These are phyloP conservation scores for Penicillium sp. DNA, from an alignment of 2,329 filamentous ascomycete genomes.

Conservation along the genomic window DNA sequence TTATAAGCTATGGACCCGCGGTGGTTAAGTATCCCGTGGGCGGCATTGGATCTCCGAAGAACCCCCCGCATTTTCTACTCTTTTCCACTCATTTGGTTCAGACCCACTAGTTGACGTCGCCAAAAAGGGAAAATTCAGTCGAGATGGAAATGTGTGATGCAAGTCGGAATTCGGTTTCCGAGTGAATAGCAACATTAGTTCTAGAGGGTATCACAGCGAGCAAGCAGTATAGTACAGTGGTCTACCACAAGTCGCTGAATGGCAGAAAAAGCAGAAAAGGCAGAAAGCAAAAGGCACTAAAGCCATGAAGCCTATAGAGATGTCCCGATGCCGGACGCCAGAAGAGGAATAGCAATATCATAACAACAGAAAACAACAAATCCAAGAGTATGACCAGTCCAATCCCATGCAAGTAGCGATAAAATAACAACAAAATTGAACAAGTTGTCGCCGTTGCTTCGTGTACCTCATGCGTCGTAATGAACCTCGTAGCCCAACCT, in stretches of 20 bases:
- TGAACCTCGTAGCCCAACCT: slow-evolving; percentile 8
- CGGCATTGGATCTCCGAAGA: slow-evolving; percentile 21
- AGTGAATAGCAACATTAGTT: slow-evolving; percentile 8
- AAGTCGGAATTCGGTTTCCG: slow-evolving; percentile 17
- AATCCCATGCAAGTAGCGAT: slow-evolving; percentile 11
- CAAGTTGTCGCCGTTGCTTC: slow-evolving; percentile 16
- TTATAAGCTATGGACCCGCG: too few relatives aligned
- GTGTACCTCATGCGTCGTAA: slow-evolving; percentile 20
- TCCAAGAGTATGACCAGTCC: slow-evolving; percentile 4
- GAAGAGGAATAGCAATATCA: background rate
- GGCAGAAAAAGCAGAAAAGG: slow-evolving; percentile 3
- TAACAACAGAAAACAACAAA: slow-evolving; percentile 3
- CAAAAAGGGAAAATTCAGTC: background rate
- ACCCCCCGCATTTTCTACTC: slow-evolving; percentile 11
- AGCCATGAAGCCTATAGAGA: background rate
- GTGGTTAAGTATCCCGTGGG: slow-evolving; percentile 5
- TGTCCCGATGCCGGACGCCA: background rate
- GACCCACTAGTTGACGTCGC: slow-evolving; percentile 7
- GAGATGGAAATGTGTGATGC: background rate
- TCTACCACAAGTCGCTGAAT: slow-evolving; percentile 23
- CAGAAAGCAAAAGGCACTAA: background rate
- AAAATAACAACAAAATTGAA: slow-evolving; percentile 9
- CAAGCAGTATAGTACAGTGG: slow-evolving; percentile 26
- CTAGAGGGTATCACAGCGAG: slow-evolving; percentile 28
- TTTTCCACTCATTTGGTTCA: slow-evolving; percentile 1